Percentiles rank a stretch among this genome's conserved stretches.
These are phyloP conservation scores for Lentinula novae-zelandiae DNA, from an alignment of 1,284 basidiomycete genomes.

Conservation along the genomic window DNA sequence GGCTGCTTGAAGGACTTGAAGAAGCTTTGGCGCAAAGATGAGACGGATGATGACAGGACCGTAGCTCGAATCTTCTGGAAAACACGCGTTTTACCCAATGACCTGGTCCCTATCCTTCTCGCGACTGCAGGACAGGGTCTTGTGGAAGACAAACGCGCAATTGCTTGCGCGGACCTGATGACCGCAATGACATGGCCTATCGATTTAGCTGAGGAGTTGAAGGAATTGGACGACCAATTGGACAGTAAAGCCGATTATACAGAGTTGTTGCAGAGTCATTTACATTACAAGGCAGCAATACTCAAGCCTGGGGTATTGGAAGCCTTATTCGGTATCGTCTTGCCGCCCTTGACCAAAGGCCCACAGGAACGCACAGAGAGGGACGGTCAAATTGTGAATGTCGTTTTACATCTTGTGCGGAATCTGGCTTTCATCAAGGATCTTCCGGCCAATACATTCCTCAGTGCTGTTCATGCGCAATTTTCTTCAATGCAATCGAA, in stretches of 20 bases:
- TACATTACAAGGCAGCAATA: constrained; percentile 82
- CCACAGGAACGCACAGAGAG: constrained; percentile 66
- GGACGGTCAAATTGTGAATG: constrained; percentile 82
- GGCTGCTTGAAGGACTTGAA: constrained; percentile 92
- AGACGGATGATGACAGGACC: constrained; percentile 91
- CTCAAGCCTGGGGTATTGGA: constrained; percentile 64
- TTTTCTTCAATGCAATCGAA: constrained; percentile 74
- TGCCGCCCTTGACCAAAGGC: constrained; percentile 66
- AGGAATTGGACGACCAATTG: constrained; percentile 79
- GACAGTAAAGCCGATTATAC: constrained; percentile 85
- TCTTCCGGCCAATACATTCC: constrained; percentile 61
- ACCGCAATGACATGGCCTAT: constrained; percentile 98
- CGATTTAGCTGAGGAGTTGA: constrained; percentile 87
- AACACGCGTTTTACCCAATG: constrained; percentile 77
- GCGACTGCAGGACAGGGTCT: constrained; percentile 74
- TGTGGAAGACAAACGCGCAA: constrained; percentile 80
- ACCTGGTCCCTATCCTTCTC: constrained; percentile 82
- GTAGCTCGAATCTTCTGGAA: constrained; percentile 89
- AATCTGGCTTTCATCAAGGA: constrained; percentile 91
- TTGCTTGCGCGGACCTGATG: constrained; percentile 85
- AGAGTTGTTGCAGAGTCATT: constrained; percentile 72
- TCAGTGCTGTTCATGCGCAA: constrained; percentile 73
- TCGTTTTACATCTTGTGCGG: constrained; percentile 86
- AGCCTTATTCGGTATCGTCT: constrained; percentile 63
- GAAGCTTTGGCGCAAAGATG: constrained; percentile 92